phyloP scores from a whole-genome alignment of 2,329 filamentous ascomycete genomes.

The Scopulariopsis brevicaulis region DNA sequence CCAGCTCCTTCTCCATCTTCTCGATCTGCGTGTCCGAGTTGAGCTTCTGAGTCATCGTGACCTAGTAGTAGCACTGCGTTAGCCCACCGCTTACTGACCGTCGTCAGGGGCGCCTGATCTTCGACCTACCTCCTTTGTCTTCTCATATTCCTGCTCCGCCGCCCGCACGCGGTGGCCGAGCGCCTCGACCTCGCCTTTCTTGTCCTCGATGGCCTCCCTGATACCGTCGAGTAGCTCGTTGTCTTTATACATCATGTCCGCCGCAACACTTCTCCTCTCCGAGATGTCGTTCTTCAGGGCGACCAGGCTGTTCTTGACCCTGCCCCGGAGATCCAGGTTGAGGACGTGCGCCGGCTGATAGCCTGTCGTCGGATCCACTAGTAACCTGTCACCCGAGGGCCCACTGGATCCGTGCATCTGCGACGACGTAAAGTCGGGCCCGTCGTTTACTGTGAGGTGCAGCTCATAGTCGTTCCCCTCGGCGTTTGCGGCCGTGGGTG shows the following conservation, averaged over 20 bases:
- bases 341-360: conserved; percentile 85
- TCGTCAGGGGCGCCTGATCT: neutral
- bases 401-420: conserved; percentile 32
- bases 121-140: conserved; percentile 61
- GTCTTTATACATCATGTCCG: conserved; percentile 89
- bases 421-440: conserved; percentile 62
- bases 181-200: conserved; percentile 82
- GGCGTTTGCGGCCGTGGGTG: conserved; percentile 71
- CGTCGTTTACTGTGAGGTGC: conserved; percentile 67
- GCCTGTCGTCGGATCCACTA: conserved; percentile 71
- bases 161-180: conserved; percentile 79
- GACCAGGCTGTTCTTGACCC: conserved; percentile 69
- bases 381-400: conserved; percentile 56
- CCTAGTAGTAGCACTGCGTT: conserved; percentile 12
- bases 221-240: conserved; percentile 89
- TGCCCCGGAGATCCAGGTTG: conserved; percentile 76
- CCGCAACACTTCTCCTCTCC: conserved; percentile 69
- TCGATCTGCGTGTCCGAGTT: conserved; percentile 90
- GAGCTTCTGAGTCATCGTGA: conserved; percentile 75
- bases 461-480: conserved; percentile 81
- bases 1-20: conserved; percentile 97
- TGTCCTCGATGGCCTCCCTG: conserved; percentile 95
- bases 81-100: neutral
- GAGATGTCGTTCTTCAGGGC: conserved; percentile 79
- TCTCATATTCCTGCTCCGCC: conserved; percentile 88